These are phyloP conservation scores for Ophiosphaerella korrae DNA, from an alignment of 2,329 filamentous ascomycete genomes.

Conservation along the genomic window DNA sequence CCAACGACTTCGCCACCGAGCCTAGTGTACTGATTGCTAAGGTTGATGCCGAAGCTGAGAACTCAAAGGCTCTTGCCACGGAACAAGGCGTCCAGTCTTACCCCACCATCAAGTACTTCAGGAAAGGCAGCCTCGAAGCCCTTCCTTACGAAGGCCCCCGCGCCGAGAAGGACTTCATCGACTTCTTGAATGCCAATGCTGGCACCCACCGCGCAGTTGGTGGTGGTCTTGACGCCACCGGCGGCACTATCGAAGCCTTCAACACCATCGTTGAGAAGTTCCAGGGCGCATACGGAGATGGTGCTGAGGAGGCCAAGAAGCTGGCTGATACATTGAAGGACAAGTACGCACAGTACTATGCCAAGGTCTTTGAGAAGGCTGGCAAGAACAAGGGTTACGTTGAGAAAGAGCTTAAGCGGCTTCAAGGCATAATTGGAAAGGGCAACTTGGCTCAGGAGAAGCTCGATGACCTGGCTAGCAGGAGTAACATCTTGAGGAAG, in stretches of 20 bases:
- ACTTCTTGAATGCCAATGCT: slow-evolving; percentile 85
- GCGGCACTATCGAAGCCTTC: slow-evolving; percentile 80
- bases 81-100: slow-evolving; percentile 82
- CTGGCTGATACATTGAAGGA: slow-evolving; percentile 70
- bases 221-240: slow-evolving; percentile 76
- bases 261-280: slow-evolving; percentile 79
- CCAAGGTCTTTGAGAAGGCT: slow-evolving; percentile 87
- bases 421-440: slow-evolving; percentile 82
- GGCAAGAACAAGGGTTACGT: slow-evolving; percentile 77
- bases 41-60: slow-evolving; percentile 89
- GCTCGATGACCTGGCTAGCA: slow-evolving; percentile 82
- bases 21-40: slow-evolving; percentile 85
- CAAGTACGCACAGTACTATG: slow-evolving; percentile 92
- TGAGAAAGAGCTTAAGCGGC: slow-evolving; percentile 80
- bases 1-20: slow-evolving; percentile 79
- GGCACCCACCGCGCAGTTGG: slow-evolving; percentile 84
- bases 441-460: slow-evolving; percentile 84
- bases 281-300: slow-evolving; percentile 63
- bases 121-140: slow-evolving; percentile 76
- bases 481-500: slow-evolving; percentile 84
- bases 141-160: slow-evolving; percentile 77
- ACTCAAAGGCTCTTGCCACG: slow-evolving; percentile 77
- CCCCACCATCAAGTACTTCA: slow-evolving; percentile 98
- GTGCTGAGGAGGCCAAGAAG: slow-evolving; percentile 74
- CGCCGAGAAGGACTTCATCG: slow-evolving; percentile 73